These are phyloP conservation scores for Westerdykella sp. DNA, from an alignment of 2,329 filamentous ascomycete species.

Conservation along the genomic window DNA sequence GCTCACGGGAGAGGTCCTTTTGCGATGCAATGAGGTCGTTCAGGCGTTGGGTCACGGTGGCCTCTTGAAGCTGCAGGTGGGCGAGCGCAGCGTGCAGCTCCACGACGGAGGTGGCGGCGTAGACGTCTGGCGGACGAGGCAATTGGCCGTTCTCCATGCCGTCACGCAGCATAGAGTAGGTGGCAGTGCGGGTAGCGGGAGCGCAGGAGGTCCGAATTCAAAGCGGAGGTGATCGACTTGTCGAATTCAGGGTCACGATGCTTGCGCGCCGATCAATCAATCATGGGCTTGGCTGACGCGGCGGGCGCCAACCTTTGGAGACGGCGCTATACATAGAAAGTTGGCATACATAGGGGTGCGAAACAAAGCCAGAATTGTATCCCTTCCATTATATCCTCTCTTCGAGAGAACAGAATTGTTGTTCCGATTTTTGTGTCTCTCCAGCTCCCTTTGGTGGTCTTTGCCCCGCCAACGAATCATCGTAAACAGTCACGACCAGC, in stretches of 20 bases:
- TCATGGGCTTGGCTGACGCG: not conserved
- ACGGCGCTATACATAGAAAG: not conserved
- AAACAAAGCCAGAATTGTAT: too few relatives aligned
- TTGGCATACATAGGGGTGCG: too few relatives aligned
- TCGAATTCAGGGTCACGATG: not conserved
- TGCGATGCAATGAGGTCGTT: slow-evolving; percentile 75
- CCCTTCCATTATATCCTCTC: too few relatives aligned
- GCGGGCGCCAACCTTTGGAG: not conserved
- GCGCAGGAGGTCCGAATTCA: not conserved
- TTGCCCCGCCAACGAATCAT: not conserved
- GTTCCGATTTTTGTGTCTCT: slow-evolving; percentile 9
- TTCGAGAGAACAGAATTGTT: not conserved
- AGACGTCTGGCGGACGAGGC: slow-evolving; percentile 31
- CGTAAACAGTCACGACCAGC: too few relatives aligned
- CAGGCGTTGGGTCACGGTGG: slow-evolving; percentile 65
- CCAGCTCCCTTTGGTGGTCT: not conserved
- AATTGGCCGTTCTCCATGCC: slow-evolving; percentile 21
- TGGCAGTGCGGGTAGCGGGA: not conserved
- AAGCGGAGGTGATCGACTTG: not conserved
- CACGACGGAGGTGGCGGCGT: slow-evolving; percentile 65
- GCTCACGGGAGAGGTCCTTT: slow-evolving; percentile 76
- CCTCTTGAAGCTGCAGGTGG: slow-evolving; percentile 69
- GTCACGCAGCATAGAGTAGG: not conserved
- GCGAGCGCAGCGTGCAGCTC: slow-evolving; percentile 75
- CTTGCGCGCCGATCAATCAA: not conserved